These are phyloP conservation scores for Orbilia quercus DNA, from an alignment of 2,329 filamentous ascomycete genomes.

Conservation along the genomic window DNA sequence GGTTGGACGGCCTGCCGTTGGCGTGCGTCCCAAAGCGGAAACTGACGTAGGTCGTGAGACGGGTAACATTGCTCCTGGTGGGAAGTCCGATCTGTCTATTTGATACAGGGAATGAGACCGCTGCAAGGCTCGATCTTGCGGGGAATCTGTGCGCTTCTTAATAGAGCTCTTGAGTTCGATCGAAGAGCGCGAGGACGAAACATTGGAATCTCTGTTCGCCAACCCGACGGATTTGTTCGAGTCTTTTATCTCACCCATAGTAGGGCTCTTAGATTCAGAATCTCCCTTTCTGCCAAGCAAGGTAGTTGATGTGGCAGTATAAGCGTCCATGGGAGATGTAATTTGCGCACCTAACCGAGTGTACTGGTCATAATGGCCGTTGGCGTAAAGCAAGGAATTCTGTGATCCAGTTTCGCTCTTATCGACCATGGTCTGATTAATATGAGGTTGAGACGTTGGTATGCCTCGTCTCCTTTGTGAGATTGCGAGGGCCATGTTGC, in stretches of 20 bases:
- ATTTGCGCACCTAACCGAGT: not conserved
- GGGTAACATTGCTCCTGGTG: not conserved
- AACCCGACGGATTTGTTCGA: not conserved
- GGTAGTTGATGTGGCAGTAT: not conserved
- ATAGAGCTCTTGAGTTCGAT: not conserved
- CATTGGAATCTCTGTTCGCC: not conserved
- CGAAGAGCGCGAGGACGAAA: not conserved
- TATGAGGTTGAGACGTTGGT: not conserved
- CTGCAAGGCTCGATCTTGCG: not conserved
- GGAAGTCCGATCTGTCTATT: slow-evolving; percentile 4
- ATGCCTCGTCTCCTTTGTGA: not conserved
- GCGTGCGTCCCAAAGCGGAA: not conserved
- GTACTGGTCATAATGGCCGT: not conserved
- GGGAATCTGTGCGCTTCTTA: not conserved
- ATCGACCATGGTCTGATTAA: not conserved
- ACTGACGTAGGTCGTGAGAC: not conserved
- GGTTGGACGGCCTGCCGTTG: slow-evolving; percentile 4
- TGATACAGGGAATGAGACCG: not conserved
- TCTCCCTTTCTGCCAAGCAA: not conserved
- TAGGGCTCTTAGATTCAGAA: not conserved
- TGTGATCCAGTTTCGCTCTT: not conserved
- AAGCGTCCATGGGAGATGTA: slow-evolving; percentile 5
- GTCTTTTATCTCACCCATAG: not conserved
- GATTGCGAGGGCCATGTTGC: slow-evolving; percentile 3
- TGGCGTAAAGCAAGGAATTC: not conserved